Evolutionary conservation across 2,329 filamentous ascomycete species (phyloP), one percentile per base, ranked within the genome.

Genomic region (Setomelanomma holmii): DNA sequence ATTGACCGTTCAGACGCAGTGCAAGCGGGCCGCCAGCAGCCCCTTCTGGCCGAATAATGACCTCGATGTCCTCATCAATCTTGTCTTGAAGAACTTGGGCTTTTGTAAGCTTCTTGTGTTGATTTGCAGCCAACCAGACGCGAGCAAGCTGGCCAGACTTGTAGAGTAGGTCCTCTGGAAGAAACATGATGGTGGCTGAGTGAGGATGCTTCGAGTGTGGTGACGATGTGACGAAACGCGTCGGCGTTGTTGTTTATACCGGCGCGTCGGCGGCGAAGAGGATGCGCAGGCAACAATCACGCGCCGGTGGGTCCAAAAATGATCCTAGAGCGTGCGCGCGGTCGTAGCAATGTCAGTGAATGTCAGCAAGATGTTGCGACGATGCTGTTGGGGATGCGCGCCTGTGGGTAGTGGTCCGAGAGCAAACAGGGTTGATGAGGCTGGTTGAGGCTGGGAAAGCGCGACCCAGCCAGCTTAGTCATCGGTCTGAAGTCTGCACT

Each of bases 81-180:
- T 96, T 96, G 53, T 93, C 93, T 73, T 96, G 91, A 60, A 99
- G 76, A 63, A 98, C 95, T 70, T 97, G 92, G 59, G 91, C 92
- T 79, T 99, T 99, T 65, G 93, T 96, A 55, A 99, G 87, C 80
- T 98, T 99, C 82, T 93, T 92, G 84, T 98, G 95, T 61, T 98
- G 84, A 78, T 98, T 99, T 80, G 95, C 92, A 24, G 95, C 96
- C 56, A 98, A 86, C 95, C 95, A 99, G 79, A 98, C 93, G 73
- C 92, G 91, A 78, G 95, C 95, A 82, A 99, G 80, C 71, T 95
- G 93, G 81, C 95, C 95, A 67, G 91, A 96, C 87, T 96, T 96
- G 75, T 93, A 92, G 68, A 99, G 86, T 53, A 99, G 86, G 49
- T 91, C 92, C 81, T 96, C 92, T 47, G 95, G 96, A 77, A 97